Conservation (phyloP, 208 protist species). For the Wallacemonas sp. region DNA sequence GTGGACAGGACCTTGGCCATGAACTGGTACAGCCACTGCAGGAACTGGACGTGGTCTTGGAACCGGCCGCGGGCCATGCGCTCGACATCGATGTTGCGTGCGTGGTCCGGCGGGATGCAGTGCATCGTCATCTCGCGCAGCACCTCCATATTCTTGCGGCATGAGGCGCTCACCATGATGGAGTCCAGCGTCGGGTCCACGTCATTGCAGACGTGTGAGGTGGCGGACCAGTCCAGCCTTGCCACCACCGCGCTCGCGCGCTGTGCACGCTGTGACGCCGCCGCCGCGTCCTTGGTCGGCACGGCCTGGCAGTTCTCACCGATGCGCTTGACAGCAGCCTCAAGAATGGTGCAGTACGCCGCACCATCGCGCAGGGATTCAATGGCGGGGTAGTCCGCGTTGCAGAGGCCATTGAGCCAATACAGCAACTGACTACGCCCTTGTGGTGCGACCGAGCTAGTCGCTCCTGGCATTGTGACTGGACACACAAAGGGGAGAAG, state of each 20-base stretch:
- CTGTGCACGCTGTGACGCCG: constrained; percentile 23
- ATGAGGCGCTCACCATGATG: constrained; percentile 40
- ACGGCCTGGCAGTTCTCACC: constrained; percentile 54
- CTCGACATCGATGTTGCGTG: constrained; percentile 45
- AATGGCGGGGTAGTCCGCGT: constrained; percentile 72
- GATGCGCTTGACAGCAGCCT: constrained; percentile 65
- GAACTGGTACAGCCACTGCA: constrained; percentile 81
- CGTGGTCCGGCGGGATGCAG: constrained; percentile 57
- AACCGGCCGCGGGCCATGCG: constrained; percentile 77
- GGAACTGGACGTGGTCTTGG: constrained; percentile 78
- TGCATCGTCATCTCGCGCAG: constrained; percentile 68
- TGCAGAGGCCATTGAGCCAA: constrained; percentile 85
- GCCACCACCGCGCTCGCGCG: constrained; percentile 27
- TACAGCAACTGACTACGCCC: constrained; percentile 72
- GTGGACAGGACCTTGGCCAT: constrained; percentile 69
- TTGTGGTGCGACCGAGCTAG: constrained; percentile 25
- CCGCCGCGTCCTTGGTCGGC: constrained; percentile 30
- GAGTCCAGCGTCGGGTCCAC: constrained; percentile 61
- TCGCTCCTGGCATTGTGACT: no score
- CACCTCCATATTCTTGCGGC: constrained; percentile 67
- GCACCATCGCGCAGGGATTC: constrained; percentile 82
- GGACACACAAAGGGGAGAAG: no score
- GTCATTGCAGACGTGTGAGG: constrained; percentile 57
- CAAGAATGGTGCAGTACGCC: constrained; percentile 80
- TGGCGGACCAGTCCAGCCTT: constrained; percentile 64